phyloP scores from a whole-genome alignment of 768 basidiomycete genomes.

The Lentinula aciculospora region DNA sequence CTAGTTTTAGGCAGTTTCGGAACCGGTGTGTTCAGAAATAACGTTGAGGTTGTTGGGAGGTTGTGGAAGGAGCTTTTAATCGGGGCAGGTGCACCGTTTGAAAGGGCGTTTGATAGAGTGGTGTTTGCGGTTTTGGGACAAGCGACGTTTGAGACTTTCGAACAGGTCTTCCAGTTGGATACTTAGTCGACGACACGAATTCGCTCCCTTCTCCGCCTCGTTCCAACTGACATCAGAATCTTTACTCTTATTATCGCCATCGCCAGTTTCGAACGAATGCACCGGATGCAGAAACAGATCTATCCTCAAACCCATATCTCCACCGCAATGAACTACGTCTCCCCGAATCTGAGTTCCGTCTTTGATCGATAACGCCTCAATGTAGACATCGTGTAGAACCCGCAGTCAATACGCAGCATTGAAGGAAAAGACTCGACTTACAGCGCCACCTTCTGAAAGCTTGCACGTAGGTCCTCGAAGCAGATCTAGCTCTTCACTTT shows the following conservation, averaged over 20 bases:
- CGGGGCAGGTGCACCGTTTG: slow-evolving; percentile 42
- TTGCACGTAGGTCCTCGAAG: neutral
- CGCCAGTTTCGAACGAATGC: neutral
- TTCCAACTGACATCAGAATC: neutral
- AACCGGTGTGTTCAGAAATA: slow-evolving; percentile 72
- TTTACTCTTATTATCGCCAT: neutral
- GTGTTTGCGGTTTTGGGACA: slow-evolving; percentile 62
- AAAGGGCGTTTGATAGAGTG: slow-evolving; percentile 51
- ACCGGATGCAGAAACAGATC: neutral
- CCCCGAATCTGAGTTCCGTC: neutral
- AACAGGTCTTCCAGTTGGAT: slow-evolving; percentile 11
- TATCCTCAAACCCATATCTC: neutral
- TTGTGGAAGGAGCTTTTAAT: slow-evolving; percentile 60
- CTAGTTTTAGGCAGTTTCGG: slow-evolving; percentile 73
- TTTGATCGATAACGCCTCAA: neutral
- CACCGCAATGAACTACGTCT: neutral
- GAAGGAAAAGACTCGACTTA: neutral
- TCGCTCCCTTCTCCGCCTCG: neutral
- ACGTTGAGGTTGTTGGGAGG: slow-evolving; percentile 48
- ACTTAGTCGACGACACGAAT: neutral
- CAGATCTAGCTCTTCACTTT: neutral
- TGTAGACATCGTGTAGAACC: neutral
- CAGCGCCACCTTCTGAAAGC: neutral
- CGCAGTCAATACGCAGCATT: neutral
- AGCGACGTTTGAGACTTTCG: slow-evolving; percentile 32